Percentiles rank a stretch among this genome's conserved stretches.
Evolutionary conservation across 75 land plant genomes (phyloP).

Genomic region (Azolla pinnata): DNA sequence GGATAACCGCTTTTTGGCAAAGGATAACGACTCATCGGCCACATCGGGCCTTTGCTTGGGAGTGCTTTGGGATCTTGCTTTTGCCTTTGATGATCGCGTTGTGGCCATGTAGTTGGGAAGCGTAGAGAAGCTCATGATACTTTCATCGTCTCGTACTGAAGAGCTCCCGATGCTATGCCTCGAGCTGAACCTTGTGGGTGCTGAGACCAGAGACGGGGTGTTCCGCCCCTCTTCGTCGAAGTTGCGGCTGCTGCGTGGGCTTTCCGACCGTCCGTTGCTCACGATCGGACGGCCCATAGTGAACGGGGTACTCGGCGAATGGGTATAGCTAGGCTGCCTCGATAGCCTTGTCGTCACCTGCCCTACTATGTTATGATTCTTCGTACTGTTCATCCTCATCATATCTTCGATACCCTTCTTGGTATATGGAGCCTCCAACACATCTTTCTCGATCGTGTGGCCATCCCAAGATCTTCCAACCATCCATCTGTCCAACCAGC

Average conservation of each 20-base stretch:
- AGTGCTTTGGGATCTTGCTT: slow-evolving; percentile 61
- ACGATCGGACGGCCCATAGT: background rate
- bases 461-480: slow-evolving; percentile 8
- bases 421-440: background rate
- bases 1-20: slow-evolving; percentile 40
- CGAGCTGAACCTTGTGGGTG: slow-evolving; percentile 30
- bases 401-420: background rate
- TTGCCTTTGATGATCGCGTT: slow-evolving; percentile 68
- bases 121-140: slow-evolving; percentile 37
- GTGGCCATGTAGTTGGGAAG: slow-evolving; percentile 69
- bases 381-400: background rate
- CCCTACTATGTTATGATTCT: background rate
- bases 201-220: slow-evolving; percentile 40
- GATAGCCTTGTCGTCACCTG: background rate
- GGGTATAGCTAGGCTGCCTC: background rate
- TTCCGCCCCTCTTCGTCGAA: slow-evolving; percentile 25
- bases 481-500: slow-evolving; percentile 23
- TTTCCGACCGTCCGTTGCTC: slow-evolving; percentile 36
- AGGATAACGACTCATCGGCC: slow-evolving; percentile 31
- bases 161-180: slow-evolving; percentile 39
- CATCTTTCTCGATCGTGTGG: slow-evolving; percentile 6
- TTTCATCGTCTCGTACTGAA: slow-evolving; percentile 37
- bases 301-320: background rate
- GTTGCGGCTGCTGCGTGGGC: slow-evolving; percentile 14
- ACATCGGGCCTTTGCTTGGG: slow-evolving; percentile 59